Base-by-base conservation (phyloP, 495 filamentous ascomycete species). In the Penicillium mononematosum region DNA sequence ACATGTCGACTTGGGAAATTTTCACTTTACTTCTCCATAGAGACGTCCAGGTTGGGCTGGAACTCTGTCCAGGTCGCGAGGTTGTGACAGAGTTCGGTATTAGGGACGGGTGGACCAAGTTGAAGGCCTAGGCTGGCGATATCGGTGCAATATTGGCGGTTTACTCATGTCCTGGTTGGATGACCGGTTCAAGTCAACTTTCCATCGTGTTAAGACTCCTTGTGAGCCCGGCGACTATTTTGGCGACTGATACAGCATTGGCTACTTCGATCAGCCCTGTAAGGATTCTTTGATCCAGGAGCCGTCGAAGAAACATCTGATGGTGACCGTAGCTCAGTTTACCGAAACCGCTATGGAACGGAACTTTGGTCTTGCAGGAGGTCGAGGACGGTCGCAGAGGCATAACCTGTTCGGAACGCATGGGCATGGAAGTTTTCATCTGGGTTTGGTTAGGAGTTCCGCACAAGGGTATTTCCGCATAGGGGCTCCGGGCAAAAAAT, bases 141-240 rank as follows among this genome's bases (percentile, higher is more conserved):
- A 83, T 86, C 47, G 82, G 12, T 86, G 83, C 58, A 89, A 87
- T 61, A 86, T 88, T 55, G 85, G 85, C 14, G 85, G 88, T 64
- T 72, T 88, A 61, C 75, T 89, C 27, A 87, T 88, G 84, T 80
- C 75, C 14, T 88, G 85, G 83, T 85, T 79, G 45, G 85, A 88
- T 59, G 86, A 88, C 63, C 78, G 84, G 31, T 86, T 88, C 70
- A 87, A 87, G 69, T 83, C 80, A 43, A 83, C 81, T 0, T 84
- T 85, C 50, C 85, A 86, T 59, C 78, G 83, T 1, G 82, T 85
- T 31, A 81, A 81, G 69, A 82, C 83, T 39, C 83, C 84, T 11
- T 73, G 70, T 29, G 74, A 80, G 31, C 54, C 66, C 0, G 73
- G 70, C 3, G 85, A 86, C 58, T 83, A 79, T 66, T 85, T 78